Evolutionary conservation across 768 basidiomycete species (phyloP).

Genomic region (Fomitopsis pulvina): DNA sequence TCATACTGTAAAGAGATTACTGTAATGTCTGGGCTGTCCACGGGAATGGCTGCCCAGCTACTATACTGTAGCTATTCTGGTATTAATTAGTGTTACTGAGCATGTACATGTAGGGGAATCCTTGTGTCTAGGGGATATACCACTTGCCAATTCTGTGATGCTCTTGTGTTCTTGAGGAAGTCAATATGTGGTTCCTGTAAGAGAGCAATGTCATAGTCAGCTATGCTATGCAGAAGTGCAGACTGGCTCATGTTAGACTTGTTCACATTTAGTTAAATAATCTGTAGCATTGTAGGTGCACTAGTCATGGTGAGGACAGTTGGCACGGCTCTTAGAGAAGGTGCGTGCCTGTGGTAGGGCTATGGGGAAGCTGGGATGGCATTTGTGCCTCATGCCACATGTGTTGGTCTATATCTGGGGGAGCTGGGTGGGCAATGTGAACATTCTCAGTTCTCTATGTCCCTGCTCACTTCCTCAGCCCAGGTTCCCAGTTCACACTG

Average conservation of each 20-base stretch:
- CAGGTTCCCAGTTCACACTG: too few relatives aligned
- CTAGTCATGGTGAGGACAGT: not conserved
- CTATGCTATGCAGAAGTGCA: not conserved
- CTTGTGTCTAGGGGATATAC: constrained; percentile 24
- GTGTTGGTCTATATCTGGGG: too few relatives aligned
- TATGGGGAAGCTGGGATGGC: too few relatives aligned
- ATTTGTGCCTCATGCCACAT: too few relatives aligned
- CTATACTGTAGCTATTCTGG: constrained; percentile 6
- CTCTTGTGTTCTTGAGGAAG: constrained; percentile 10
- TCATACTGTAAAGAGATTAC: constrained; percentile 18
- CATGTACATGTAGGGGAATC: not conserved
- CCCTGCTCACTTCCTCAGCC: too few relatives aligned
- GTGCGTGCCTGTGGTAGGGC: too few relatives aligned
- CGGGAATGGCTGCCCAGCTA: constrained; percentile 5
- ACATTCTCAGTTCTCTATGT: too few relatives aligned
- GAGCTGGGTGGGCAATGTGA: too few relatives aligned
- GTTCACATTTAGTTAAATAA: not conserved
- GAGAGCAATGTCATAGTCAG: constrained; percentile 22
- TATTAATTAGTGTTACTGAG: constrained; percentile 11
- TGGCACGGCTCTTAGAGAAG: not conserved
- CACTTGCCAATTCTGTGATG: constrained; percentile 8
- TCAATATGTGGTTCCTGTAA: constrained; percentile 34
- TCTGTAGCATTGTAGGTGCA: not conserved
- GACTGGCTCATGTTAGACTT: not conserved
- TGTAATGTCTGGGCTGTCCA: constrained; percentile 21